phyloP scores from a whole-genome alignment of 805 yeast species.

The Barnettozyma siamensis region DNA sequence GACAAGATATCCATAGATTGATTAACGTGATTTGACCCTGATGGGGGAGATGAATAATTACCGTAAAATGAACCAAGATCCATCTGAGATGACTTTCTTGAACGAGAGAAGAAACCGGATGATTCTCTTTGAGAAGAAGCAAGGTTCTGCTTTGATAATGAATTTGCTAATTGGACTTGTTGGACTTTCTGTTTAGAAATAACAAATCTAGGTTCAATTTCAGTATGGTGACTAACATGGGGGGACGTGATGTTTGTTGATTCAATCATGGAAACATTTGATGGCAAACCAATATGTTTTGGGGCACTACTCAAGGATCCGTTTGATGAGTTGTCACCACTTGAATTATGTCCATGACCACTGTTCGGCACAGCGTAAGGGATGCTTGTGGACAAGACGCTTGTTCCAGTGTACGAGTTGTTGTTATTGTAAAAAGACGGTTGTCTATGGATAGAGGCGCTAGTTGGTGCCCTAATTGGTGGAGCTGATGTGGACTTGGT shows the following conservation, averaged over 20 bases:
- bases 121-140: not conserved
- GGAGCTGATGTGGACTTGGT: constrained; percentile 16
- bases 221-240: constrained; percentile 43
- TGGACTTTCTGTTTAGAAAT: constrained; percentile 71
- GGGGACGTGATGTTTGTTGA: constrained; percentile 72
- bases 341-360: constrained; percentile 37
- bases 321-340: constrained; percentile 30
- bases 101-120: constrained; percentile 42
- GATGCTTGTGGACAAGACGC: constrained; percentile 18
- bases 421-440: constrained; percentile 16
- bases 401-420: constrained; percentile 14
- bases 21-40: not conserved
- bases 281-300: constrained; percentile 33
- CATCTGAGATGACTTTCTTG: constrained; percentile 34
- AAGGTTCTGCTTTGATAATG: constrained; percentile 16
- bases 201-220: constrained; percentile 81
- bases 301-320: constrained; percentile 20
- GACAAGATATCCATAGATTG: constrained; percentile 14
- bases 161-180: constrained; percentile 20
- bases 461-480: constrained; percentile 26
- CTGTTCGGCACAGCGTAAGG: constrained; percentile 23
- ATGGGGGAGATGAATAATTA: constrained; percentile 12
- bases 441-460: constrained; percentile 25
- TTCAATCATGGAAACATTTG: constrained; percentile 35
- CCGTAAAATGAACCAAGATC: constrained; percentile 25